Conservation (phyloP, 2,329 filamentous ascomycete genomes). For the Escovopsis weberi region DNA sequence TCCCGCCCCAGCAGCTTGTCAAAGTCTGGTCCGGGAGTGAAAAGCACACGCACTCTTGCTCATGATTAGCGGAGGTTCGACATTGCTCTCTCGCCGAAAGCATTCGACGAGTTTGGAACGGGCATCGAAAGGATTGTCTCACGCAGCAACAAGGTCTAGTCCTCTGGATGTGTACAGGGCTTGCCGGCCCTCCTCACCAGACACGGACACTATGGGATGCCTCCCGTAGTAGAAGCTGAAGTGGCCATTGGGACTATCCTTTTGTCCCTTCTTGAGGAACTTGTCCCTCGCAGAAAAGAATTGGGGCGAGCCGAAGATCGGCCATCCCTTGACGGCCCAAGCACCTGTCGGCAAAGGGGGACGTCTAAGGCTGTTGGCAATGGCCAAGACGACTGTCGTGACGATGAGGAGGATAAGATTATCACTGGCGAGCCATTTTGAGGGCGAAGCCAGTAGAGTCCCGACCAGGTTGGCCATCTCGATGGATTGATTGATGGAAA, state of each 20-base stretch:
- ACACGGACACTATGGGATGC: conserved; percentile 28
- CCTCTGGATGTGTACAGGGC: conserved; percentile 30
- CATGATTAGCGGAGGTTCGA: neutral
- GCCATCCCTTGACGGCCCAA: conserved; percentile 15
- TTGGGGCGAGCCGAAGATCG: conserved; percentile 26
- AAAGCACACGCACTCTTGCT: conserved; percentile 16
- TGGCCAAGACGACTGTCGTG: conserved; percentile 1
- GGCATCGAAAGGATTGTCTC: conserved; percentile 4
- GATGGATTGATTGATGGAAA: neutral
- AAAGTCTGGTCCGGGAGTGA: conserved; percentile 15
- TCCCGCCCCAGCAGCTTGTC: conserved; percentile 8
- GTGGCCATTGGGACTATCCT: conserved; percentile 22
- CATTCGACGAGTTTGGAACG: neutral
- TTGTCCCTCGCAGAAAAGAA: conserved; percentile 33
- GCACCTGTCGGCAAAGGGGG: conserved; percentile 12
- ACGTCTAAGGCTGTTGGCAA: conserved; percentile 5
- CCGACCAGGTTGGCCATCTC: conserved; percentile 2
- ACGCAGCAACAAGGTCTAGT: conserved; percentile 29
- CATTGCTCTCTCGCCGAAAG: no score
- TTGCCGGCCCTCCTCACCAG: conserved; percentile 25
- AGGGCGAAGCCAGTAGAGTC: conserved; percentile 2
- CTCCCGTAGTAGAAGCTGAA: conserved; percentile 35
- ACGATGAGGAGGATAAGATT: conserved; percentile 3
- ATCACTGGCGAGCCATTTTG: conserved; percentile 4
- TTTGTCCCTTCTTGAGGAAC: conserved; percentile 23